phyloP scores from a whole-genome alignment of 2,329 filamentous ascomycete genomes.

The Rutstroemia sp. region DNA sequence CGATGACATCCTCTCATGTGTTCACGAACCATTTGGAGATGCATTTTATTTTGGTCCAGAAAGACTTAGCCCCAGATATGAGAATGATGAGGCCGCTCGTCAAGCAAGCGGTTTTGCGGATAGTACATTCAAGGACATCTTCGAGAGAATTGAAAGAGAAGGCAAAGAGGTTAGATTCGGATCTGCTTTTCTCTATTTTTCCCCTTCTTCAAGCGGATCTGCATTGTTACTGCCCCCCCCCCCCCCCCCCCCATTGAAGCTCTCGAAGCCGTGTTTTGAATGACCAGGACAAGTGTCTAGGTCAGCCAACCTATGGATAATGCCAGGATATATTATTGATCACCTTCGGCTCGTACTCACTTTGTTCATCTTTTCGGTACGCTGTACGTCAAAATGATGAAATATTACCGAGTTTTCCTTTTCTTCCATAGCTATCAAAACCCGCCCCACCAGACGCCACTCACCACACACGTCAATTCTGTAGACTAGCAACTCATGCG shows the following conservation, averaged over 20 bases:
- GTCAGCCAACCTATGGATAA: neutral
- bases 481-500: constrained; percentile 4
- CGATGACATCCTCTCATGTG: constrained; percentile 68
- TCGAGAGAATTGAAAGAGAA: constrained; percentile 67
- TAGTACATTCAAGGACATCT: constrained; percentile 68
- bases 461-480: neutral
- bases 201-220: neutral
- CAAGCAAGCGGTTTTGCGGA: constrained; percentile 57
- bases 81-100: constrained; percentile 52
- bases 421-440: neutral
- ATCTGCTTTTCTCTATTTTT: constrained; percentile 8
- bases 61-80: constrained; percentile 71
- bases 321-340: neutral
- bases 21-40: constrained; percentile 96
- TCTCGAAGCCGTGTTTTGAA: neutral
- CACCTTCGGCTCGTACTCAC: no score
- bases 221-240: neutral
- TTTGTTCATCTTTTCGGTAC: neutral
- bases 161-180: constrained; percentile 48
- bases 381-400: neutral
- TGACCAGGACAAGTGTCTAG: constrained; percentile 2
- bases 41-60: constrained; percentile 95
- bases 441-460: neutral
- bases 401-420: neutral
- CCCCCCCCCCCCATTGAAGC: neutral